These are phyloP conservation scores for Tieghemostelium lacteum DNA, from an alignment of 78 protist species.

Conservation along the genomic window DNA sequence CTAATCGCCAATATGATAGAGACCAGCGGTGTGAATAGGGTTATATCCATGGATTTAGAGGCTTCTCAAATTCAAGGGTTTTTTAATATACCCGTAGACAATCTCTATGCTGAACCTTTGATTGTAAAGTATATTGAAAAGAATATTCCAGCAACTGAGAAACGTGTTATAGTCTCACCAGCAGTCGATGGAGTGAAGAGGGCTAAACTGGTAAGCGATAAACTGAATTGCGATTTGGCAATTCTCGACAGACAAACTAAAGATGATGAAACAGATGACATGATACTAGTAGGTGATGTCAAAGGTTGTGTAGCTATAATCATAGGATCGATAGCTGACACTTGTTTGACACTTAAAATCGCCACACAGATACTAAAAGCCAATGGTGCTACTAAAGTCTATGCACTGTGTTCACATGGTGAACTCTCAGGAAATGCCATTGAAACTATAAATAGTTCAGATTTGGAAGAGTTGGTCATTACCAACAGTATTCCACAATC, in stretches of 20 bases:
- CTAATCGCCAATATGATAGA: conserved; percentile 90
- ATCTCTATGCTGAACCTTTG: conserved; percentile 84
- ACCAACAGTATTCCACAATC: conserved; percentile 88
- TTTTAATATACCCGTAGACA: conserved; percentile 90
- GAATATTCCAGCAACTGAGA: conserved; percentile 47
- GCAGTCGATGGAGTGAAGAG: conserved; percentile 93
- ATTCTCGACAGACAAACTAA: conserved; percentile 88
- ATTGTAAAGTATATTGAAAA: conserved; percentile 84
- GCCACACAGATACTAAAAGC: conserved; percentile 78
- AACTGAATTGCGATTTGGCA: conserved; percentile 83
- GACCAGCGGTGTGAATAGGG: conserved; percentile 89
- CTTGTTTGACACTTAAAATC: conserved; percentile 84
- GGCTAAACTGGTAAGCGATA: conserved; percentile 86
- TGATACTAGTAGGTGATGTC: conserved; percentile 89
- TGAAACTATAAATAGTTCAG: conserved; percentile 79
- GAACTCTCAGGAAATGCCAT: conserved; percentile 83
- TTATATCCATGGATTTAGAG: conserved; percentile 92
- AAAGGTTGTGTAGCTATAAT: conserved; percentile 63
- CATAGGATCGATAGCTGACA: conserved; percentile 87
- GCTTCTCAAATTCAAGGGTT: conserved; percentile 84
- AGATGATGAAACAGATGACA: conserved; percentile 77
- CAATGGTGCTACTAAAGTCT: conserved; percentile 82
- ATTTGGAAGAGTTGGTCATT: conserved; percentile 79
- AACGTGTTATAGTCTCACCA: conserved; percentile 85
- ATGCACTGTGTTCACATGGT: conserved; percentile 76